Evolutionary conservation across 2,329 filamentous ascomycete species (phyloP).

Genomic region (Xylariaceae sp.): DNA sequence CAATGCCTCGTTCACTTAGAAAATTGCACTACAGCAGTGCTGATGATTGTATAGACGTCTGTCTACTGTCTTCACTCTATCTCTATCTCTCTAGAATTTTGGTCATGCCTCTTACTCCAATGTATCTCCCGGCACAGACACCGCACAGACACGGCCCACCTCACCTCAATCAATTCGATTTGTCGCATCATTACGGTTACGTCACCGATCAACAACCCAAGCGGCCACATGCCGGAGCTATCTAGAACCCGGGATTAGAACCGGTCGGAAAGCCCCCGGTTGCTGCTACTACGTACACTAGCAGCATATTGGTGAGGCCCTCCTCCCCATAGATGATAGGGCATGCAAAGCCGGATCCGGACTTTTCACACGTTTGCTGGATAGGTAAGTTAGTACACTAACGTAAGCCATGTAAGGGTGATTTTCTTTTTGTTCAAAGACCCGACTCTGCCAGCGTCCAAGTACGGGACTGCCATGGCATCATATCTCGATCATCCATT

Average conservation of each 20-base stretch:
- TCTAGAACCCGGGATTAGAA: constrained; percentile 15
- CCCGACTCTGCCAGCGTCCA: background rate
- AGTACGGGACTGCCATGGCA: constrained; percentile 1
- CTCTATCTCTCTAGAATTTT: too few relatives aligned
- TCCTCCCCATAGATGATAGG: constrained; percentile 5
- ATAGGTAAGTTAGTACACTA: constrained; percentile 13
- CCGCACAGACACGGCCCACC: too few relatives aligned
- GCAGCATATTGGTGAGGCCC: constrained; percentile 17
- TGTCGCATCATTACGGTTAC: constrained; percentile 18
- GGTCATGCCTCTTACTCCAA: too few relatives aligned
- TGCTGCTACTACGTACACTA: constrained; percentile 9
- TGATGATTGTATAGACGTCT: constrained; percentile 3
- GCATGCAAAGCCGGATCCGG: constrained; percentile 7
- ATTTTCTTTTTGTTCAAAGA: background rate
- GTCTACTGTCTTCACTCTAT: too few relatives aligned
- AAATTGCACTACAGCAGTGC: background rate
- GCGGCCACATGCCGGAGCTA: constrained; percentile 3
- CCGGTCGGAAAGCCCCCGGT: constrained; percentile 14
- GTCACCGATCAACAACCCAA: constrained; percentile 7
- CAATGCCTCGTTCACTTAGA: background rate
- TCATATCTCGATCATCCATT: constrained; percentile 13
- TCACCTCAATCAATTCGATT: background rate
- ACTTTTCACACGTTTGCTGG: constrained; percentile 10
- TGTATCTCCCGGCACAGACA: too few relatives aligned
- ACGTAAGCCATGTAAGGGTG: constrained; percentile 14